Base-by-base conservation (phyloP, 495 filamentous ascomycete species). In the Talaromyces nanjingensis region DNA sequence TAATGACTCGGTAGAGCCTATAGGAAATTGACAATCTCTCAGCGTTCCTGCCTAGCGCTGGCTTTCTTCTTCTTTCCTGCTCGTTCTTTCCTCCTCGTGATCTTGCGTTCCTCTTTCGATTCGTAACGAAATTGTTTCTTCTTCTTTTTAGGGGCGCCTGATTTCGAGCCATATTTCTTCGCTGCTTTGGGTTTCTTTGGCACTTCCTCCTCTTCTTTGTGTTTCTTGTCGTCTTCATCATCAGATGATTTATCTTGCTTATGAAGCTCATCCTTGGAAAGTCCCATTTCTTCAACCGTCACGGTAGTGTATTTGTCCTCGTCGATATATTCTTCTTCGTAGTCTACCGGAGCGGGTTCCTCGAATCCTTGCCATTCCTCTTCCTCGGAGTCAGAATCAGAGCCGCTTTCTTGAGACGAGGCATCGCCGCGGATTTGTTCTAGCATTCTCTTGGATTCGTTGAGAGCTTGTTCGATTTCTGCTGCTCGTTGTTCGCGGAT, bases 281-380 rank as follows among this genome's bases (percentile, higher is more conserved):
- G 78, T 68, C 88, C 89, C 71, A 98, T 91, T n/a, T 89, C 88
- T 72, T 97, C 92, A 0, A 98, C 85, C 0, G 91, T 97, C 31
- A 98, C 94, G 3, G 90, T 96, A 18, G 93, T 96, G 70, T 90
- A 96, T 73, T 89, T 89, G 70, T 97, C 93, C 73, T 98, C 94
- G 75, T 98, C 94, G 64, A 97, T 84, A 76, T 96, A 98, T 74
- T 97, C 92, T 61, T 93, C 93, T 69, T 97, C 91, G 67, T 88
- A 86, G 71, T 93, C 86, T 20, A 96, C 73, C 4, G 81, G 79
- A 4, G 81, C 80, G 9, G 81, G 74, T 55, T 89, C 86, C 59
- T 66, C 78, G 62, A 88, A 75, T 1, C 89, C 89, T 25, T 81
- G 79, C 86, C 85, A 89, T 67, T 84, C 87, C 9, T 86, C 84